Conservation (phyloP, 345 rosid genomes). For the Acer saccharum region DNA sequence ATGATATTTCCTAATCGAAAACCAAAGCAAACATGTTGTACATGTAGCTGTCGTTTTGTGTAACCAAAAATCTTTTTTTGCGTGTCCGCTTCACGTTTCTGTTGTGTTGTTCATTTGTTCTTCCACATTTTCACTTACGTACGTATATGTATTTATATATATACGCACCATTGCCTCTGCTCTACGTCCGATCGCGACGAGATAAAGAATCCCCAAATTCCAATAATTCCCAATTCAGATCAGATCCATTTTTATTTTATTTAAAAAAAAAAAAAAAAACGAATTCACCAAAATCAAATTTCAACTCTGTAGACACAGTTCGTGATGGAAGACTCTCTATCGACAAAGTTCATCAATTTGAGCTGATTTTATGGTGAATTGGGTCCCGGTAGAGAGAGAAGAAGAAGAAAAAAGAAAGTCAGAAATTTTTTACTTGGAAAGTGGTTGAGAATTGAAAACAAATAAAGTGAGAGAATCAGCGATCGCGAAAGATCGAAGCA, state of each 20-base stretch:
- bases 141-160: not conserved
- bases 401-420: not conserved
- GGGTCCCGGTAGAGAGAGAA: not conserved
- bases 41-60: slow-evolving; percentile 17
- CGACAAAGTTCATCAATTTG: not conserved
- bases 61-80: not conserved
- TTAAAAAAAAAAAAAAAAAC: not conserved
- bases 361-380: not conserved
- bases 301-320: not conserved
- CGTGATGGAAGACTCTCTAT: not conserved
- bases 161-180: not conserved
- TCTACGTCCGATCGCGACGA: slow-evolving; percentile 9
- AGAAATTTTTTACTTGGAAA: not conserved
- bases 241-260: not conserved
- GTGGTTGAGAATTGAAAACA: not conserved
- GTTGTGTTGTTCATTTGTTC: too few species aligned
- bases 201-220: slow-evolving; percentile 5
- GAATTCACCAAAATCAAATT: not conserved
- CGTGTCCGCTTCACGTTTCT: slow-evolving; percentile 21
- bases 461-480: slow-evolving; percentile 21
- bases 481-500: slow-evolving; percentile 25
- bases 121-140: not conserved
- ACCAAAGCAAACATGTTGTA: not conserved
- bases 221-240: slow-evolving; percentile 2
- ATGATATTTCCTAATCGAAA: slow-evolving; percentile 1